Percentiles rank a stretch among this genome's conserved stretches.
Conservation (phyloP, 2,329 filamentous ascomycete species). For the Fusarium tanahbumbuense region DNA sequence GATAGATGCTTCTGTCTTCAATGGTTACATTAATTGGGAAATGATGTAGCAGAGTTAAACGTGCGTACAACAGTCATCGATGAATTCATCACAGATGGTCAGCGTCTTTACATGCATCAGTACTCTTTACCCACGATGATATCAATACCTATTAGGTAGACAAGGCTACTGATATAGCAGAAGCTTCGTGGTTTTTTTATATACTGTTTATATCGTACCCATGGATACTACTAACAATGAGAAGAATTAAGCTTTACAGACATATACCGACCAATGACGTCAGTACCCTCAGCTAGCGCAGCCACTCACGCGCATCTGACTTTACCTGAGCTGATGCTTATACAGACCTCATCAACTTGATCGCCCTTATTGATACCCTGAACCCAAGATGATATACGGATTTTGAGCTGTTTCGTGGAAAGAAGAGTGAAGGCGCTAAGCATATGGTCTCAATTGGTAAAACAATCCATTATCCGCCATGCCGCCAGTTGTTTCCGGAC, state of each 20-base stretch:
- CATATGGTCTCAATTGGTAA: background rate
- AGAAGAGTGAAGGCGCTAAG: background rate
- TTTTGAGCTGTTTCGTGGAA: background rate
- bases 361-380: background rate
- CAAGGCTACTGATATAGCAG: background rate
- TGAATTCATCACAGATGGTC: background rate
- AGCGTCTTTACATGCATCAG: background rate
- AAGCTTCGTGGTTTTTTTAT: background rate
- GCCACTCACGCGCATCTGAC: background rate
- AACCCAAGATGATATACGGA: background rate
- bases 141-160: fast-evolving
- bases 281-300: background rate
- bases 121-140: background rate
- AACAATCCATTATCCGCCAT: background rate
- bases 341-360: background rate
- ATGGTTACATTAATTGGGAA: too few relatives aligned
- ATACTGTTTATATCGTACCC: background rate
- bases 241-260: background rate
- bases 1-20: background rate
- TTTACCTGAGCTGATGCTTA: background rate
- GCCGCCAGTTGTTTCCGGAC: conserved; percentile 2
- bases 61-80: background rate
- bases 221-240: background rate
- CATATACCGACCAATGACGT: background rate
- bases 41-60: background rate